phyloP scores from a whole-genome alignment of 768 basidiomycete species.

The Collybiopsis confluens region DNA sequence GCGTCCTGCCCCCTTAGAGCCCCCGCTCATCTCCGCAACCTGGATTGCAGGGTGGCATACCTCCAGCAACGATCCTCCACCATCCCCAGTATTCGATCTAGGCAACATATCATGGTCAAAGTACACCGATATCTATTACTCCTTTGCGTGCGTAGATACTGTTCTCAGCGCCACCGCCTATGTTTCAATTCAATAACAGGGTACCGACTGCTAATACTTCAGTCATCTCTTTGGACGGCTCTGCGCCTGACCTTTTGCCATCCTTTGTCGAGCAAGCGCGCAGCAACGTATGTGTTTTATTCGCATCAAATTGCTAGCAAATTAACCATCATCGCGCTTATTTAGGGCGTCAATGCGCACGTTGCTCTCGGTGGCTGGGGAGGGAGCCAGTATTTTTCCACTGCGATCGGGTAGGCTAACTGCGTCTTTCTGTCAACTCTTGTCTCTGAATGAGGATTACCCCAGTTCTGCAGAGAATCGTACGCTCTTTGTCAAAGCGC shows the following conservation, averaged over 20 bases:
- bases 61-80: slow-evolving; percentile 14
- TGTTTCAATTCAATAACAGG: slow-evolving; percentile 16
- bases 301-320: not conserved
- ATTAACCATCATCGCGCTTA: not conserved
- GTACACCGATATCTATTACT: slow-evolving; percentile 66
- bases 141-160: slow-evolving; percentile 56
- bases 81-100: slow-evolving; percentile 36
- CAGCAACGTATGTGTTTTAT: slow-evolving; percentile 29
- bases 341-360: slow-evolving; percentile 52
- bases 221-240: slow-evolving; percentile 33
- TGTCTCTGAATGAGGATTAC: too few relatives aligned
- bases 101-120: slow-evolving; percentile 57
- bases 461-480: slow-evolving; percentile 47
- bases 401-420: slow-evolving; percentile 45
- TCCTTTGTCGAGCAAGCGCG: slow-evolving; percentile 51
- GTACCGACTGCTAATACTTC: slow-evolving; percentile 33
- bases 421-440: too few relatives aligned
- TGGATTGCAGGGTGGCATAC: slow-evolving; percentile 74
- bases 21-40: slow-evolving; percentile 36
- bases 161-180: not conserved
- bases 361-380: slow-evolving; percentile 71
- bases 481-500: slow-evolving; percentile 59
- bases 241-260: slow-evolving; percentile 47
- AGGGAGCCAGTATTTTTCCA: slow-evolving; percentile 60
- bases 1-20: not conserved